Evolutionary conservation across 1,139 yeast species (phyloP).

Genomic region (Chernovozyma aurita): DNA sequence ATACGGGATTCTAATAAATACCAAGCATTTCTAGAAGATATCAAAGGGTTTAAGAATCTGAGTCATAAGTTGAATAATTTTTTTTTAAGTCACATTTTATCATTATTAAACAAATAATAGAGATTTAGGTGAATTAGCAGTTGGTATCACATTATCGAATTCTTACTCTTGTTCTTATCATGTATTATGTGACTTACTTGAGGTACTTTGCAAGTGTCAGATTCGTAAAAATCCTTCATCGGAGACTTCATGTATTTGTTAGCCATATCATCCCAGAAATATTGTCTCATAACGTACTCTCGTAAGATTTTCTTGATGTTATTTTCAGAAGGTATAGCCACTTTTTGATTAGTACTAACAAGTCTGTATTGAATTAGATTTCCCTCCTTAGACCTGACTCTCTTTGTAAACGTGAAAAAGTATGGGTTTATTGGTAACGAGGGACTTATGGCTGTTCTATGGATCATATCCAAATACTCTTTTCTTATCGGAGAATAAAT

Average conservation of each 20-base stretch:
- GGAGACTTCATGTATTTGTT: conserved; percentile 18
- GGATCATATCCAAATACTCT: conserved; percentile 2
- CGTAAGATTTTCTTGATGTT: conserved; percentile 26
- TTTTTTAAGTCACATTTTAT: too few relatives aligned
- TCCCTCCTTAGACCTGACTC: conserved; percentile 16
- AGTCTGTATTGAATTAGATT: conserved; percentile 2
- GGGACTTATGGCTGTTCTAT: background rate
- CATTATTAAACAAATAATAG: too few relatives aligned
- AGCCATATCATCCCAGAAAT: conserved; percentile 18
- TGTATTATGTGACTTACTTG: background rate
- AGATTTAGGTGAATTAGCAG: too few relatives aligned
- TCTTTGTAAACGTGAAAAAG: conserved; percentile 26
- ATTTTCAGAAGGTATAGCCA: conserved; percentile 28
- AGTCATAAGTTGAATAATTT: background rate
- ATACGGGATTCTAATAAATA: too few relatives aligned
- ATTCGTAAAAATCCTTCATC: conserved; percentile 22
- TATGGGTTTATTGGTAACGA: conserved; percentile 18
- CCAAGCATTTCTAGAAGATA: too few relatives aligned
- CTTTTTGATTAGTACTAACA: conserved; percentile 13
- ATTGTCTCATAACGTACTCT: conserved; percentile 31
- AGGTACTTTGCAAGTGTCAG: background rate
- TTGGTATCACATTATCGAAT: too few relatives aligned
- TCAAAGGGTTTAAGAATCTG: background rate
- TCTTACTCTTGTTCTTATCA: too few relatives aligned
- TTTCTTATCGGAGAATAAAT: conserved; percentile 21